A percentile compares a stretch with the other conserved stretches of the same genome.
Evolutionary conservation across 1,139 yeast genomes (phyloP).

Genomic region (Sugiyamaella neomexicana): DNA sequence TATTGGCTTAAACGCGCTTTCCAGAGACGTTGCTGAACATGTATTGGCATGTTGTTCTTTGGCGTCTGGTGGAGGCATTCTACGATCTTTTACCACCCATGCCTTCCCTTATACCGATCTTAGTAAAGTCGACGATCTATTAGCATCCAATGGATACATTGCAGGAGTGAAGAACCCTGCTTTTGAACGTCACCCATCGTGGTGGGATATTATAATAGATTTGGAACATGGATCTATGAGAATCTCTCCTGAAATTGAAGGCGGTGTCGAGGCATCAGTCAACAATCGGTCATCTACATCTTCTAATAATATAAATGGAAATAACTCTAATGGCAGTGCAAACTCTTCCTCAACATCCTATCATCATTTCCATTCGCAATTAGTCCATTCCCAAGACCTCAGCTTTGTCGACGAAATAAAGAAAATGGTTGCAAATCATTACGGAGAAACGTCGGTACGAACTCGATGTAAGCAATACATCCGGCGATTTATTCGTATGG

Average conservation of each 20-base stretch:
- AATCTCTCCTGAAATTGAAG: slow-evolving; percentile 37
- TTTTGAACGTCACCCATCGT: slow-evolving; percentile 55
- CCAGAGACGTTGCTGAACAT: slow-evolving; percentile 57
- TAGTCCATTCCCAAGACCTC: slow-evolving; percentile 29
- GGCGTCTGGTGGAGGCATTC: slow-evolving; percentile 59
- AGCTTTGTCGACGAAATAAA: slow-evolving; percentile 39
- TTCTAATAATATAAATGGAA: slow-evolving; percentile 7
- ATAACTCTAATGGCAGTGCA: neutral
- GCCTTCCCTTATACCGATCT: slow-evolving; percentile 65
- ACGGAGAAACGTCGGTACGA: slow-evolving; percentile 39
- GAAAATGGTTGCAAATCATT: slow-evolving; percentile 38
- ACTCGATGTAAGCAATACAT: slow-evolving; percentile 38
- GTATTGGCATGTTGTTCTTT: slow-evolving; percentile 55
- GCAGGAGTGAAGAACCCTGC: slow-evolving; percentile 72
- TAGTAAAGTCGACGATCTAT: slow-evolving; percentile 57
- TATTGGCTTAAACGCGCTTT: slow-evolving; percentile 55
- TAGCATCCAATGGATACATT: slow-evolving; percentile 54
- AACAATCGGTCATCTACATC: slow-evolving; percentile 1
- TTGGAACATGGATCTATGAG: slow-evolving; percentile 51
- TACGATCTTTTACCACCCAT: slow-evolving; percentile 50
- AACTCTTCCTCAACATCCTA: neutral
- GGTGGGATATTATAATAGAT: slow-evolving; percentile 64
- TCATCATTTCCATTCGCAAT: neutral
- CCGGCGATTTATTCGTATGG: slow-evolving; percentile 38
- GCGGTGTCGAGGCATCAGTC: no score